Conservation (phyloP, 139 green algal species). For the Medakamo hakoo region DNA sequence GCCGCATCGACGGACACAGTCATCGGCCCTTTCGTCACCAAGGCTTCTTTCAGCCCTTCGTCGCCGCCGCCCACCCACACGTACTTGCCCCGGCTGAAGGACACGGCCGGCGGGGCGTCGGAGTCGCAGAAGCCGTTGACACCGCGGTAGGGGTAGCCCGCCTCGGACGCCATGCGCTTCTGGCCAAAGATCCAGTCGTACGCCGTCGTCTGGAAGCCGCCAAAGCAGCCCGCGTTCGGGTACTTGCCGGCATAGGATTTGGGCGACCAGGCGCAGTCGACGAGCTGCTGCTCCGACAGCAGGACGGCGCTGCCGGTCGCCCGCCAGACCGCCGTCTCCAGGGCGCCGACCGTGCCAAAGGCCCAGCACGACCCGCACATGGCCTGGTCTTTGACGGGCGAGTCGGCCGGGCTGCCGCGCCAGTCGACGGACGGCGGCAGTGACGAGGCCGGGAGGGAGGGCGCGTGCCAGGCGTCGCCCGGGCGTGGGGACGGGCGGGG, state of each 20-base stretch:
- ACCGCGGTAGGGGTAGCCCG: slow-evolving; percentile 33
- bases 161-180: slow-evolving; percentile 12
- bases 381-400: slow-evolving; percentile 42
- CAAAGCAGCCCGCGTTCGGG: neutral
- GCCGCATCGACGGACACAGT: slow-evolving; percentile 28
- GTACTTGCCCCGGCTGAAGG: slow-evolving; percentile 19
- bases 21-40: slow-evolving; percentile 25
- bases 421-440: slow-evolving; percentile 26
- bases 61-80: slow-evolving; percentile 26
- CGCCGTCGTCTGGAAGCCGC: slow-evolving; percentile 16
- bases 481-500: too few species aligned
- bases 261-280: slow-evolving; percentile 37
- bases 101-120: slow-evolving; percentile 1
- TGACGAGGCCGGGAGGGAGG: neutral
- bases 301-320: slow-evolving; percentile 24
- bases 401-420: slow-evolving; percentile 22
- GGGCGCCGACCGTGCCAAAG: slow-evolving; percentile 22
- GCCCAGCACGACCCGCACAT: slow-evolving; percentile 34
- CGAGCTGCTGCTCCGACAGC: slow-evolving; percentile 34
- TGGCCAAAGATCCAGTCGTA: slow-evolving; percentile 22
- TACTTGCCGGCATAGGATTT: neutral
- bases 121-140: slow-evolving; percentile 27
- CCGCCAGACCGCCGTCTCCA: slow-evolving; percentile 28
- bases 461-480: neutral
- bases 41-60: slow-evolving; percentile 22